Percentiles rank a stretch among this genome's conserved stretches.
Conservation (phyloP, 352 stramenopile species). For the Phytophthora ramorum region DNA sequence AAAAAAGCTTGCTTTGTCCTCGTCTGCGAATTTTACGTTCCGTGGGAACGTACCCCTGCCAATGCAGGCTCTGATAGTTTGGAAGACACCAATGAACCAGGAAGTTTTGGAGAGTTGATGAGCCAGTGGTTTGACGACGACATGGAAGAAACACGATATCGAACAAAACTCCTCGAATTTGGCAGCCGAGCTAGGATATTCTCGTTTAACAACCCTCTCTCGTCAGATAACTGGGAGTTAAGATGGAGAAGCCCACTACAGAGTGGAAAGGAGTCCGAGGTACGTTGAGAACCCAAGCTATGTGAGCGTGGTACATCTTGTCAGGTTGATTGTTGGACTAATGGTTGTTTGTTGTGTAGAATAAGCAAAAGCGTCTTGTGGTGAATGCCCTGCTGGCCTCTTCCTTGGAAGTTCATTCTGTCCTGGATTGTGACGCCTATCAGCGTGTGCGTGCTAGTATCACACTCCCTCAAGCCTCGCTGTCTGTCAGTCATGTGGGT, state of each 20-base stretch:
- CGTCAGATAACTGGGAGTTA: slow-evolving; percentile 83
- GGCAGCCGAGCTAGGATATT: slow-evolving; percentile 41
- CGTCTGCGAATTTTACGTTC: slow-evolving; percentile 73
- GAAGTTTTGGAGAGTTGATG: slow-evolving; percentile 75
- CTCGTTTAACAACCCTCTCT: slow-evolving; percentile 30
- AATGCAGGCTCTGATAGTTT: slow-evolving; percentile 6
- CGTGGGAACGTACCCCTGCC: slow-evolving; percentile 57
- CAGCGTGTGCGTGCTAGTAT: slow-evolving; percentile 45
- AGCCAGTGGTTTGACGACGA: slow-evolving; percentile 78
- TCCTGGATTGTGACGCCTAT: slow-evolving; percentile 48
- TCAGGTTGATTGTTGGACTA: neutral
- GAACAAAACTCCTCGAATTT: slow-evolving; percentile 52
- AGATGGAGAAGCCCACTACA: slow-evolving; percentile 73
- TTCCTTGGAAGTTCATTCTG: slow-evolving; percentile 68
- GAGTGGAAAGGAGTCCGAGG: slow-evolving; percentile 61
- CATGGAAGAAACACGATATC: slow-evolving; percentile 55
- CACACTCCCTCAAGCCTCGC: slow-evolving; percentile 36
- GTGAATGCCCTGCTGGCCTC: slow-evolving; percentile 75
- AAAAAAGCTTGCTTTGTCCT: slow-evolving; percentile 54
- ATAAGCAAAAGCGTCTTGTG: slow-evolving; percentile 69
- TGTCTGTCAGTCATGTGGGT: slow-evolving; percentile 56
- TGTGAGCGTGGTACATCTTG: neutral
- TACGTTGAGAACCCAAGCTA: slow-evolving; percentile 21
- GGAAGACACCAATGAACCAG: slow-evolving; percentile 48
- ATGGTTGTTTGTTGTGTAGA: slow-evolving; percentile 39